Percentiles rank a stretch among this genome's conserved stretches.
Conservation (phyloP, 1,139 yeast species). For the Yamadazyma triangularis region DNA sequence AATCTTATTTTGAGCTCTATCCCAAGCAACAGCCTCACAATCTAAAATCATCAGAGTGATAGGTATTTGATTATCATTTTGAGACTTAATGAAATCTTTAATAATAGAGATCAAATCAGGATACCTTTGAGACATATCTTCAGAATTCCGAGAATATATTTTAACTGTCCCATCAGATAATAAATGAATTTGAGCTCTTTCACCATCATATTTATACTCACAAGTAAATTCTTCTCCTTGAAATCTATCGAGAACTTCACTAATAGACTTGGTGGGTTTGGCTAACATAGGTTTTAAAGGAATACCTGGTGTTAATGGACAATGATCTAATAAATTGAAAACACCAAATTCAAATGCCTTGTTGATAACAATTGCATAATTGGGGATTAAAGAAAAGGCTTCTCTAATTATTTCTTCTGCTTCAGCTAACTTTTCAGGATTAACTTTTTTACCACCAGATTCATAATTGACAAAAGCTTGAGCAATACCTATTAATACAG, state of each 20-base stretch:
- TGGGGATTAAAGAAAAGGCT: conserved; percentile 89
- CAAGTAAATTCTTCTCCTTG: conserved; percentile 85
- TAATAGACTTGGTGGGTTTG: conserved; percentile 89
- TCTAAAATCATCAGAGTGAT: conserved; percentile 66
- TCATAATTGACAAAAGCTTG: conserved; percentile 76
- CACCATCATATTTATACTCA: conserved; percentile 97
- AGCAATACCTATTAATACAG: conserved; percentile 78
- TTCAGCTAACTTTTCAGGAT: conserved; percentile 38
- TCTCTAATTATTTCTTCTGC: conserved; percentile 83
- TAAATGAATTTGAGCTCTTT: conserved; percentile 91
- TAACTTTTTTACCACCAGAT: conserved; percentile 14
- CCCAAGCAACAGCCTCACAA: conserved; percentile 99
- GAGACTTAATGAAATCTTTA: conserved; percentile 49
- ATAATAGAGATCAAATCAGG: conserved; percentile 81
- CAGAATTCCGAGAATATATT: conserved; percentile 90
- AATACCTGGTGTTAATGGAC: conserved; percentile 82
- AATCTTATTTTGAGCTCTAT: conserved; percentile 64
- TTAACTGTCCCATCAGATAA: conserved; percentile 62
- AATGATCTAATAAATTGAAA: conserved; percentile 56
- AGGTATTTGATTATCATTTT: conserved; percentile 25
- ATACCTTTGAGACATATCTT: conserved; percentile 93
- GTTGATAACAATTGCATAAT: conserved; percentile 72
- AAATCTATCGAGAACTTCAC: conserved; percentile 85
- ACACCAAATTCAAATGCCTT: conserved; percentile 68
- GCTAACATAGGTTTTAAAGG: conserved; percentile 98